Percentiles rank a stretch among this genome's conserved stretches.
phyloP scores from a whole-genome alignment of 2,329 filamentous ascomycete genomes.

The Conoideocrella luteorostrata region DNA sequence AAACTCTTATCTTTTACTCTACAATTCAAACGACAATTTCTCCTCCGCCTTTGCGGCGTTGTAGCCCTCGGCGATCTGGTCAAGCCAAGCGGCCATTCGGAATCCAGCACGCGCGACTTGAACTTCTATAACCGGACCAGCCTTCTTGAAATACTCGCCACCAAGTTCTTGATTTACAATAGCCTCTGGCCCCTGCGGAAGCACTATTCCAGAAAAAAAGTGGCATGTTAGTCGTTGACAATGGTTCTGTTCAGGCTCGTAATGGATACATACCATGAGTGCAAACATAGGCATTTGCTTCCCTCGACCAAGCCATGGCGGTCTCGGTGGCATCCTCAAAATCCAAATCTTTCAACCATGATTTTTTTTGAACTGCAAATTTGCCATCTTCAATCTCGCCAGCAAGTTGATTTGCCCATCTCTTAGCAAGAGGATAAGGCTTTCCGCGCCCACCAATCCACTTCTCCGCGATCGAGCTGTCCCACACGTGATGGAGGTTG shows the following conservation, averaged over 20 bases:
- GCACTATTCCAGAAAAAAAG: constrained; percentile 37
- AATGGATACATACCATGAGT: constrained; percentile 42
- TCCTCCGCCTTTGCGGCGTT: constrained; percentile 17
- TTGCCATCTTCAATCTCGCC: constrained; percentile 49
- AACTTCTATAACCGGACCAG: constrained; percentile 57
- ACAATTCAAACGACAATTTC: constrained; percentile 22
- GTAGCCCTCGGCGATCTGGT: constrained; percentile 47
- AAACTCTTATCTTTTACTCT: constrained; percentile 5
- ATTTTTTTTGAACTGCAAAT: constrained; percentile 40
- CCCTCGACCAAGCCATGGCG: constrained; percentile 56
- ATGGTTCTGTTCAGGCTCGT: too few species aligned
- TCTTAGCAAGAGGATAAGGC: constrained; percentile 42
- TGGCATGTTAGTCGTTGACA: too few species aligned
- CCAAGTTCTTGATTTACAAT: constrained; percentile 55
- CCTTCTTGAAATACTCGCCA: constrained; percentile 56
- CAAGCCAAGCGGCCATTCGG: constrained; percentile 61
- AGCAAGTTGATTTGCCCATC: constrained; percentile 52
- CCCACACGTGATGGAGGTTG: constrained; percentile 71
- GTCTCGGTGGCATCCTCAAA: constrained; percentile 48
- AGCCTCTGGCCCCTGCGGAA: constrained; percentile 53
- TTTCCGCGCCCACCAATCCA: constrained; percentile 49
- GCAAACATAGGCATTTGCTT: constrained; percentile 58
- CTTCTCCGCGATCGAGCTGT: constrained; percentile 62
- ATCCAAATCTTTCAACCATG: constrained; percentile 53
- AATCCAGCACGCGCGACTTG: constrained; percentile 65